These are phyloP conservation scores for Selenicereus undatus DNA, from an alignment of 148 eudicot genomes.

Conservation along the genomic window DNA sequence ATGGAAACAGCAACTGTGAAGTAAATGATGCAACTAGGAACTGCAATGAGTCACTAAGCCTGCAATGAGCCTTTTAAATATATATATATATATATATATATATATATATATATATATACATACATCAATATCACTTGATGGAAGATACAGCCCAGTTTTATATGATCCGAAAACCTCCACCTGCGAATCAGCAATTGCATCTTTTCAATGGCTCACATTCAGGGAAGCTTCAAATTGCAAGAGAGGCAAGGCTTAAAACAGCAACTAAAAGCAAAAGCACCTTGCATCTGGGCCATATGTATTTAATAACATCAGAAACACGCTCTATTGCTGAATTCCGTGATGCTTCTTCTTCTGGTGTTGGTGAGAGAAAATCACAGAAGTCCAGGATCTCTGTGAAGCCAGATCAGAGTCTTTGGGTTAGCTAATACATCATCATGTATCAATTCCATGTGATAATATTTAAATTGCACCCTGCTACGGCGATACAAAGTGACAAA, in stretches of 20 bases:
- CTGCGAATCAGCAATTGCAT: constrained; percentile 39
- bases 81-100: too few relatives aligned
- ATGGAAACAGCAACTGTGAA: constrained; percentile 8
- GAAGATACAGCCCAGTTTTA: constrained; percentile 95
- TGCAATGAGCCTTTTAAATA: not conserved
- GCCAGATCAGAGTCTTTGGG: constrained; percentile 7
- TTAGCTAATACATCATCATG: constrained; percentile 11
- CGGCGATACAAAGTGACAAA: not conserved
- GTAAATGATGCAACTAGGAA: constrained; percentile 2
- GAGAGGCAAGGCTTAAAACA: not conserved
- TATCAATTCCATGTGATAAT: not conserved
- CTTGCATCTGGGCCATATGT: constrained; percentile 90
- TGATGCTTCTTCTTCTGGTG: constrained; percentile 69
- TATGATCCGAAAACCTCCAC: constrained; percentile 94
- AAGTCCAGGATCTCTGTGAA: constrained; percentile 89
- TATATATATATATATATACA: too few relatives aligned
- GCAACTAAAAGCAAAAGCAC: constrained; percentile 29
- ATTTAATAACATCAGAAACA: constrained; percentile 70
- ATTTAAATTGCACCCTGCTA: not conserved
- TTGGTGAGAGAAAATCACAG: constrained; percentile 91
- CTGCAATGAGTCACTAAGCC: not conserved
- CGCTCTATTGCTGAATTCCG: constrained; percentile 67
- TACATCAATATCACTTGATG: constrained; percentile 96
- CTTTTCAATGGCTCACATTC: not conserved
- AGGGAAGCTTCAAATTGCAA: not conserved